Percentiles rank a stretch among this genome's conserved stretches.
These are phyloP conservation scores for Pelargonium myrrhifolium DNA, from an alignment of 441 rosid species.

Conservation along the genomic window DNA sequence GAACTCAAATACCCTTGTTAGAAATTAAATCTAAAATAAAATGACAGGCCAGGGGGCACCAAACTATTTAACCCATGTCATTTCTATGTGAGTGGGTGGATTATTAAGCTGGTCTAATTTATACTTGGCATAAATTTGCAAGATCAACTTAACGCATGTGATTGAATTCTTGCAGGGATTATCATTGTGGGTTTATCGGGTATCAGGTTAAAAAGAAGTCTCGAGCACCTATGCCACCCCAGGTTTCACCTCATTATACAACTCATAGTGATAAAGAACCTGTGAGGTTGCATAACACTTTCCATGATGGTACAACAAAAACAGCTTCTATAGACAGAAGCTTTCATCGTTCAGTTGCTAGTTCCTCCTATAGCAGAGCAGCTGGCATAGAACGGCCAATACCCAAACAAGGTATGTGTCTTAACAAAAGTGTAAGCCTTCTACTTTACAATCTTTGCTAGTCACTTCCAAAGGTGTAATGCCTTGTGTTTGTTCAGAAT, in stretches of 20 bases:
- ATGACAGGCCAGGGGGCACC: too few relatives aligned
- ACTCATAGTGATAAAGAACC: slow-evolving; percentile 25
- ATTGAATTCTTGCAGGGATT: slow-evolving; percentile 49
- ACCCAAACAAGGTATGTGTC: slow-evolving; percentile 27
- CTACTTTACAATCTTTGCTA: slow-evolving; percentile 5
- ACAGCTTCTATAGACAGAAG: slow-evolving; percentile 31
- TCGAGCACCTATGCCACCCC: slow-evolving; percentile 27
- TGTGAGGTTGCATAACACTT: slow-evolving; percentile 23
- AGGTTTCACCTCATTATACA: slow-evolving; percentile 21
- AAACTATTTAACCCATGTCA: too few relatives aligned
- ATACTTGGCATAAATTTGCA: slow-evolving; percentile 13
- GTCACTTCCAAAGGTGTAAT: slow-evolving; percentile 12
- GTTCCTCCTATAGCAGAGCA: slow-evolving; percentile 4
- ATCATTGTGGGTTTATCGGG: slow-evolving; percentile 76
- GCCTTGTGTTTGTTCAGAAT: slow-evolving; percentile 28
- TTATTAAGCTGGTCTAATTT: not conserved
- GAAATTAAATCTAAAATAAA: too few relatives aligned
- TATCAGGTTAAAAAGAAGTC: slow-evolving; percentile 50
- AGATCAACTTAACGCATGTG: slow-evolving; percentile 12
- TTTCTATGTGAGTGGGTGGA: not conserved
- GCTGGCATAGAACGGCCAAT: slow-evolving; percentile 4
- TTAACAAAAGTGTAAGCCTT: not conserved
- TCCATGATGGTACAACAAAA: slow-evolving; percentile 25
- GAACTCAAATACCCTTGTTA: too few relatives aligned
- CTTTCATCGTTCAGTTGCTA: slow-evolving; percentile 6